These are phyloP conservation scores for Pseudogymnoascus sp. DNA, from an alignment of 2,329 filamentous ascomycete genomes.

Conservation along the genomic window DNA sequence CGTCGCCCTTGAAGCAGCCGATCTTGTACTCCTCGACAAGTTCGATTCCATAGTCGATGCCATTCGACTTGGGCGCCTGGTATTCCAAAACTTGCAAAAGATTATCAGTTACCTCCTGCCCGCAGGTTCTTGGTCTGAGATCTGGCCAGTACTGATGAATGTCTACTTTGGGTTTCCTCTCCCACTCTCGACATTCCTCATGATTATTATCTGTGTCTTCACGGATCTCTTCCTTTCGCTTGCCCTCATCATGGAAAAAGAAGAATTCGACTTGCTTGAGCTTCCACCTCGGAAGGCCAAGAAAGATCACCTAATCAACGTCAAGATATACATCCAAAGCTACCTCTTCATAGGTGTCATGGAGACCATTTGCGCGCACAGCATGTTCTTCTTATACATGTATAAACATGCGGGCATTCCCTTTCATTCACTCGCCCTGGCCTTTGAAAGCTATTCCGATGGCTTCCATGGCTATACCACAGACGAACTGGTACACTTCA, in stretches of 20 bases:
- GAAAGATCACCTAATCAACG: slow-evolving; percentile 45
- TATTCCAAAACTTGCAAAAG: slow-evolving; percentile 78
- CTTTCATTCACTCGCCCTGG: slow-evolving; percentile 40
- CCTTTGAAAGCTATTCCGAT: slow-evolving; percentile 41
- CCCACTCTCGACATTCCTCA: slow-evolving; percentile 45
- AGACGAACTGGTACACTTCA: slow-evolving; percentile 41
- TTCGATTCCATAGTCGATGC: slow-evolving; percentile 68
- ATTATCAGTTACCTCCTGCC: slow-evolving; percentile 49
- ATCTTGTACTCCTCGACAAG: slow-evolving; percentile 59
- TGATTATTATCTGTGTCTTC: slow-evolving; percentile 53
- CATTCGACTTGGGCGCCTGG: slow-evolving; percentile 63
- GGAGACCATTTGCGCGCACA: slow-evolving; percentile 42
- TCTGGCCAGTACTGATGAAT: slow-evolving; percentile 50
- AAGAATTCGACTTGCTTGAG: slow-evolving; percentile 46
- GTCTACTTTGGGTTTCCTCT: slow-evolving; percentile 49
- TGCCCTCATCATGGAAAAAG: slow-evolving; percentile 46
- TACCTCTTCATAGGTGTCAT: slow-evolving; percentile 47
- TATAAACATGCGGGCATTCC: slow-evolving; percentile 42
- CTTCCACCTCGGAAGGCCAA: slow-evolving; percentile 42
- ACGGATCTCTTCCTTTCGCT: slow-evolving; percentile 46
- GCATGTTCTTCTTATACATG: slow-evolving; percentile 50
- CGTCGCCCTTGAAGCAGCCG: slow-evolving; percentile 54
- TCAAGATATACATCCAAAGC: slow-evolving; percentile 43
- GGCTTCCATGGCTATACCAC: slow-evolving; percentile 43
- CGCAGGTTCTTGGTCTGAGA: slow-evolving; percentile 48